A percentile compares a stretch with the other conserved stretches of the same genome.
phyloP scores from a whole-genome alignment of 345 rosid genomes.

The Combretum micranthum region DNA sequence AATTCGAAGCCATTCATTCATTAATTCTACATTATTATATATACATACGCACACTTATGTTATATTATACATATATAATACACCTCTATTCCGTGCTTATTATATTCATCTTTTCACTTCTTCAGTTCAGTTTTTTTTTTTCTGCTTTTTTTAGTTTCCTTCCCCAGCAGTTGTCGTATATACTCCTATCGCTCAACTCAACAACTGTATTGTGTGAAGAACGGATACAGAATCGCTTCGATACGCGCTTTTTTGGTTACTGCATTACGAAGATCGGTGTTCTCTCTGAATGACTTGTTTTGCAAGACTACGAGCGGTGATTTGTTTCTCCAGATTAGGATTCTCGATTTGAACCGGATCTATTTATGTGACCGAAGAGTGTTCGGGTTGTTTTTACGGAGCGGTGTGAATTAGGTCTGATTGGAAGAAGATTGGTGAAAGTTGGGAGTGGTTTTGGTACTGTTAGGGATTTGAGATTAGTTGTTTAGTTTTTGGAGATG shows the following conservation, averaged over 20 bases:
- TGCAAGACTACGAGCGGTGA: conserved; percentile 10
- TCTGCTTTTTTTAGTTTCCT: too few species aligned
- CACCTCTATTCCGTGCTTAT: too few species aligned
- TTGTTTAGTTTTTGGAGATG: conserved; percentile 23
- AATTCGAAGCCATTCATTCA: too few species aligned
- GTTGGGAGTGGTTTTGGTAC: background rate
- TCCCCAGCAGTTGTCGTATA: too few species aligned
- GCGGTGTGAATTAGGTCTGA: background rate
- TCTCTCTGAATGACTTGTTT: conserved; percentile 13
- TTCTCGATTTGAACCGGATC: background rate
- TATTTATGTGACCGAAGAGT: too few species aligned
- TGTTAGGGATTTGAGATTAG: conserved; percentile 3
- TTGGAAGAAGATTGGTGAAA: background rate
- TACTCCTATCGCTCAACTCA: too few species aligned
- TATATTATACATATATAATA: too few species aligned
- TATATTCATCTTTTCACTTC: too few species aligned
- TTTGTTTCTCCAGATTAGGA: conserved; percentile 10
- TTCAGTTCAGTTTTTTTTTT: too few species aligned
- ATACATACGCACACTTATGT: too few species aligned
- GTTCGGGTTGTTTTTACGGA: background rate
- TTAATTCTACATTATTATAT: too few species aligned
- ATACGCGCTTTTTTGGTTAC: background rate
- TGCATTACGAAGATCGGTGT: background rate
- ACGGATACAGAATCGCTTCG: background rate
- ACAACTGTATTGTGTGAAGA: background rate